A percentile compares a stretch with the other conserved stretches of the same genome.
These are phyloP conservation scores for Malassezia brasiliensis DNA, from an alignment of 1,284 basidiomycete species.

Conservation along the genomic window DNA sequence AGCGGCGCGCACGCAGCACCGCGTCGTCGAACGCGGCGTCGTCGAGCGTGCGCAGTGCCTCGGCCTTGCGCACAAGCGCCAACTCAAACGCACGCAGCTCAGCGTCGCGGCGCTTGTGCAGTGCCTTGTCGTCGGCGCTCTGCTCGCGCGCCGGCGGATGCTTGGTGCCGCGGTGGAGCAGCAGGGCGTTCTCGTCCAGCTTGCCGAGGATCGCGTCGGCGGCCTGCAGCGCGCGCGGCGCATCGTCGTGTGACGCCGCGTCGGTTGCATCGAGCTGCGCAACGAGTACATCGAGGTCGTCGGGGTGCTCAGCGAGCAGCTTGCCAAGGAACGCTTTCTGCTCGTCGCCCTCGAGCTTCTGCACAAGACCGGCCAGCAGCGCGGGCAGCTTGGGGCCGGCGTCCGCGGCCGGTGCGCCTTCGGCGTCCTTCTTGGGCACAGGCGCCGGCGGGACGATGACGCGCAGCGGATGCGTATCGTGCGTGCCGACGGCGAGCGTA, in stretches of 20 bases:
- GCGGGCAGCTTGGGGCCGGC: conserved; percentile 23
- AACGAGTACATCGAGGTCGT: conserved; percentile 36
- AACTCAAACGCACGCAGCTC: conserved; percentile 37
- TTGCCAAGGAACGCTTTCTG: conserved; percentile 42
- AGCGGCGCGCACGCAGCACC: conserved; percentile 25
- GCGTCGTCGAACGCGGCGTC: conserved; percentile 18
- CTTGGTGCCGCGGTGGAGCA: conserved; percentile 37
- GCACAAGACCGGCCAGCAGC: conserved; percentile 38
- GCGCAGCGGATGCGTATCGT: conserved; percentile 32
- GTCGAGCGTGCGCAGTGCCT: conserved; percentile 24
- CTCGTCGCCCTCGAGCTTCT: conserved; percentile 41
- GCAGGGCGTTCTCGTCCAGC: conserved; percentile 38
- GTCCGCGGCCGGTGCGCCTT: conserved; percentile 15
- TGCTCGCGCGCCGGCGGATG: conserved; percentile 32
- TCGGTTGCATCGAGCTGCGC: conserved; percentile 37
- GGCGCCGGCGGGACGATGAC: conserved; percentile 44
- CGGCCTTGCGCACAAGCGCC: conserved; percentile 37
- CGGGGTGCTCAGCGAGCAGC: conserved; percentile 39
- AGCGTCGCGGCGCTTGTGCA: conserved; percentile 35
- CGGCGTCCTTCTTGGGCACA: conserved; percentile 33
- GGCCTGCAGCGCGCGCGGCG: conserved; percentile 25
- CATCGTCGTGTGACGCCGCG: conserved; percentile 20
- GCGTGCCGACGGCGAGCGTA: conserved; percentile 32
- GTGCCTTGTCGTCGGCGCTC: conserved; percentile 36
- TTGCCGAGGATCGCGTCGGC: conserved; percentile 30